Base-by-base conservation (phyloP, 352 stramenopile species). In the Phytophthora hybrid region DNA sequence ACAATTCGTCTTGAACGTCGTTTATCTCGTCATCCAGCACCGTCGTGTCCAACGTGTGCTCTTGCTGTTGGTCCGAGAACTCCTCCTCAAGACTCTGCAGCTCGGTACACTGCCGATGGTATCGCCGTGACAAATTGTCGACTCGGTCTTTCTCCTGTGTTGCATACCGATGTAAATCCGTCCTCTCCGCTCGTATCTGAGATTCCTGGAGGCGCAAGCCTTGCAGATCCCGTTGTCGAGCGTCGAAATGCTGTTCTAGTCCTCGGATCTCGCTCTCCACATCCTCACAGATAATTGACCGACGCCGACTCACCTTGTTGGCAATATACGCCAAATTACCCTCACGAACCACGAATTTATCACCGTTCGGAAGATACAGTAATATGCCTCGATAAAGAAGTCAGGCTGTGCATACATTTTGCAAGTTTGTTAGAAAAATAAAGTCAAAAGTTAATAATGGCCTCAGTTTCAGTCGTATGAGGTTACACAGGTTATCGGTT, bases 281-380 rank as follows among this genome's bases (percentile, higher is more conserved):
- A 56, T 94, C 83, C 41, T 89, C 77, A 52, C 79, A 87, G 58
- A 94, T 91, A 60, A 92, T 85, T 8, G 81, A 78, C 18, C 84
- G 87, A 9, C 83, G 84, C 1, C 68, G 68, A 60, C 62, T 70
- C 10, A 74, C 71, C 52, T 93, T 93, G 76, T 92, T 89, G 1
- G 81, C 83, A 68, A 95, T 93, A 66, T 91, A 95, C 37, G 86
- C 79, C 69, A 93, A 69, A 56, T 93, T 93, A 2, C 86, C 88
- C 3, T 59, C 66, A 1, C 88, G 86, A 18, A 93, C 85, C 18
- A 91, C 49, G 60, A 95, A 90, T 58, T 93, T 93, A 71, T 93
- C 86, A 39, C 86, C 88, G 13, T 53, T 87, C 1, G 80, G 77
- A 29, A 94, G 56, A 39, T 84, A n/a, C n/a, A n/a, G n/a, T n/a